Evolutionary conservation across 2,329 filamentous ascomycete genomes (phyloP).

Genomic region (Hypoxylon sp.): DNA sequence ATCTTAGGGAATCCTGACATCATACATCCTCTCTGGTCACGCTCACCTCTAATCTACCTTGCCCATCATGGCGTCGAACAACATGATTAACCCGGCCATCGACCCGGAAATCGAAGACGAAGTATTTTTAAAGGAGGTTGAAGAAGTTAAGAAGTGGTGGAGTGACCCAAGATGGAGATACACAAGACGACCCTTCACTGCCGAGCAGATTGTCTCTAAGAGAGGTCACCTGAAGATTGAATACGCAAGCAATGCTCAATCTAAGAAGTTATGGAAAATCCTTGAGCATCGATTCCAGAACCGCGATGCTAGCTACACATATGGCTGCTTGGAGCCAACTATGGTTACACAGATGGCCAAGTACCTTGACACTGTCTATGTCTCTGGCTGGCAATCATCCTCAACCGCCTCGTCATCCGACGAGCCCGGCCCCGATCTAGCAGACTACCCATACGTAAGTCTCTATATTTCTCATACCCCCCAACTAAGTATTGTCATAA

Average conservation of each 20-base stretch:
- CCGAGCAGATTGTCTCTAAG: slow-evolving; percentile 97
- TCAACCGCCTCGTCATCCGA: slow-evolving; percentile 95
- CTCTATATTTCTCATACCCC: not conserved
- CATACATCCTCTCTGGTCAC: slow-evolving; percentile 17
- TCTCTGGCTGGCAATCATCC: slow-evolving; percentile 98
- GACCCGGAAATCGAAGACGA: slow-evolving; percentile 73
- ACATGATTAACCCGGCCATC: slow-evolving; percentile 72
- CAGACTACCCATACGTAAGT: slow-evolving; percentile 92
- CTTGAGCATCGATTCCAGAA: slow-evolving; percentile 90
- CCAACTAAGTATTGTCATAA: not conserved
- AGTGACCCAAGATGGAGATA: slow-evolving; percentile 89
- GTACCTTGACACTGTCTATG: slow-evolving; percentile 98
- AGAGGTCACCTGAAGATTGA: slow-evolving; percentile 90
- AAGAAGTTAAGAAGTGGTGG: slow-evolving; percentile 96
- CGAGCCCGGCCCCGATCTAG: slow-evolving; percentile 96
- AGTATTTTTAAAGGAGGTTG: slow-evolving; percentile 85
- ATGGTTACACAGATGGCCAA: slow-evolving; percentile 99
- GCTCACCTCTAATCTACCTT: slow-evolving; percentile 27
- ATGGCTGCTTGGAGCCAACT: slow-evolving; percentile 96
- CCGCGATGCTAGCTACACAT: slow-evolving; percentile 91
- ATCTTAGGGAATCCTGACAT: slow-evolving; percentile 15
- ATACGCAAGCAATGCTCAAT: slow-evolving; percentile 89
- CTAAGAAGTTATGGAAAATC: slow-evolving; percentile 95
- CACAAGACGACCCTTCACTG: slow-evolving; percentile 93
- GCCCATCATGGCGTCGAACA: slow-evolving; percentile 71